Conservation (phyloP, 176 grass and related monocot genomes). For the Oryza glaberrima region DNA sequence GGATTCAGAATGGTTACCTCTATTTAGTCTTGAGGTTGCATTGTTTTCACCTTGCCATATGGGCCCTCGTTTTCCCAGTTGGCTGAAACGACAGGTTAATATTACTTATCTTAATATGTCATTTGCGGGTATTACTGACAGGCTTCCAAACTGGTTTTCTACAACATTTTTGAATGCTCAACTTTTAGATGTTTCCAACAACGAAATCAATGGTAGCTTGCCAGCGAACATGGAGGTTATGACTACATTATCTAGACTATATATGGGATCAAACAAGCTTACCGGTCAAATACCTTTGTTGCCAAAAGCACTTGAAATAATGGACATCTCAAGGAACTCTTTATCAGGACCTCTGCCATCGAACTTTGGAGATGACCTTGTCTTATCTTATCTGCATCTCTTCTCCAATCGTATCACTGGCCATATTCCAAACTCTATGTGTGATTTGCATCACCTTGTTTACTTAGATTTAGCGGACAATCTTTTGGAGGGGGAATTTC, state of each 20-base stretch:
- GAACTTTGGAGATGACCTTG: too few species aligned
- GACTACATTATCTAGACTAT: not conserved
- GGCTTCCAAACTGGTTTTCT: too few species aligned
- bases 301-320: fast-evolving
- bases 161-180: too few species aligned
- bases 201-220: not conserved
- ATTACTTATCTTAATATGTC: too few species aligned
- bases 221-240: not conserved
- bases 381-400: not conserved
- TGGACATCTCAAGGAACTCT: conserved; percentile 15
- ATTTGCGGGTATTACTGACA: too few species aligned
- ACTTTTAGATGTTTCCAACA: too few species aligned
- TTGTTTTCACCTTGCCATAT: not conserved
- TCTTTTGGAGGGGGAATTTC: conserved; percentile 21
- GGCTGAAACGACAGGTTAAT: not conserved
- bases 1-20: not conserved
- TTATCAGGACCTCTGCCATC: too few species aligned
- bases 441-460: not conserved
- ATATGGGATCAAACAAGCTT: not conserved
- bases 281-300: not conserved
- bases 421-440: conserved; percentile 33
- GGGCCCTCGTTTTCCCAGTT: not conserved
- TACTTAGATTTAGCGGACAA: conserved; percentile 22
- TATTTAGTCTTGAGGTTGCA: not conserved
- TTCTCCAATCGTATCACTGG: conserved; percentile 36